Evolutionary conservation across 2,329 filamentous ascomycete species (phyloP).

Genomic region (Penicillium freii): DNA sequence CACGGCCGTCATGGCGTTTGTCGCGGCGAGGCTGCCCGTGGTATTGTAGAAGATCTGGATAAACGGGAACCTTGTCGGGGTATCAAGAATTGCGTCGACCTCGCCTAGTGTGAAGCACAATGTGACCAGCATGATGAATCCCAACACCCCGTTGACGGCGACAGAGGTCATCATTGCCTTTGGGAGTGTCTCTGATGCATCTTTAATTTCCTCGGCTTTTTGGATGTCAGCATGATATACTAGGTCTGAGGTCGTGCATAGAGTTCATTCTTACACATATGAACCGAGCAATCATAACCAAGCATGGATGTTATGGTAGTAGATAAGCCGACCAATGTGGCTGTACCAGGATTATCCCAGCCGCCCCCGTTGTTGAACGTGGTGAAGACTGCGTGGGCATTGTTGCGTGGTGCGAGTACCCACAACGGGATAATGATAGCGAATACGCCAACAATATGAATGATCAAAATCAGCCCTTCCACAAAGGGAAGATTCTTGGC

Average conservation of each 20-base stretch:
- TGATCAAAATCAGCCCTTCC: conserved; percentile 42
- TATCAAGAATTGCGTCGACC: conserved; percentile 45
- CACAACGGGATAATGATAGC: conserved; percentile 46
- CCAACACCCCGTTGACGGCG: conserved; percentile 52
- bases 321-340: conserved; percentile 42
- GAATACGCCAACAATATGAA: conserved; percentile 46
- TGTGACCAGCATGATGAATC: conserved; percentile 58
- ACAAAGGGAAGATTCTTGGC: conserved; percentile 41
- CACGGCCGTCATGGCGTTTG: conserved; percentile 52
- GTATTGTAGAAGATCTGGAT: conserved; percentile 58
- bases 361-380: conserved; percentile 43
- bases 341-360: conserved; percentile 40
- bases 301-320: conserved; percentile 43
- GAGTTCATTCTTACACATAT: conserved; percentile 41
- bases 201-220: conserved; percentile 43
- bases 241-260: neutral
- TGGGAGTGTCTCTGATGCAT: conserved; percentile 53
- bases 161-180: conserved; percentile 52
- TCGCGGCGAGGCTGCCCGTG: conserved; percentile 49
- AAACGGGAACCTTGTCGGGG: conserved; percentile 55
- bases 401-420: conserved; percentile 42
- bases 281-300: conserved; percentile 46
- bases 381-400: conserved; percentile 40
- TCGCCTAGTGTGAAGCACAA: conserved; percentile 56
- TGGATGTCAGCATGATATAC: conserved; percentile 7